Evolutionary conservation across 768 basidiomycete genomes (phyloP).

Genomic region (Pulveroboletus ravenelii): DNA sequence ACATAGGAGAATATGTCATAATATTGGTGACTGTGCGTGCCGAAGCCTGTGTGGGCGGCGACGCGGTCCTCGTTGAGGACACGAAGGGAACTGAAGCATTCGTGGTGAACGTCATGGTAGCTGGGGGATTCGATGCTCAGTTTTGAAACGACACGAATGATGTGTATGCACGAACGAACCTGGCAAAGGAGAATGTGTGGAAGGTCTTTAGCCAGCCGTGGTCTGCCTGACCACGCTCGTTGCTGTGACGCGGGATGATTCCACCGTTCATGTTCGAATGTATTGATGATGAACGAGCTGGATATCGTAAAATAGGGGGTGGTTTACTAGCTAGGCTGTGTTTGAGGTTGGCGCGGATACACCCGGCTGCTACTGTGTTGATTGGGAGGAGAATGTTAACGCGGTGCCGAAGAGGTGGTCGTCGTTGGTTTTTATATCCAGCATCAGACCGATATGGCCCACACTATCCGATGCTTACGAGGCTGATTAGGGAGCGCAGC

Average conservation of each 20-base stretch:
- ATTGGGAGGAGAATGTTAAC: constrained; percentile 3
- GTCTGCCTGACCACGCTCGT: constrained; percentile 67
- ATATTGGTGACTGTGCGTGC: constrained; percentile 75
- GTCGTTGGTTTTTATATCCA: constrained; percentile 17
- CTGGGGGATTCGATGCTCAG: constrained; percentile 23
- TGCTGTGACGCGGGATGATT: constrained; percentile 51
- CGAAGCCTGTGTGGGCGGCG: constrained; percentile 70
- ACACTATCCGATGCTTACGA: background rate
- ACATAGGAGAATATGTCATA: constrained; percentile 93
- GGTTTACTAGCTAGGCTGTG: background rate
- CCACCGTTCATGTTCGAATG: constrained; percentile 20
- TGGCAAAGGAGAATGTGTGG: constrained; percentile 77
- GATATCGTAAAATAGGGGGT: background rate
- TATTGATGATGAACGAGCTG: constrained; percentile 11
- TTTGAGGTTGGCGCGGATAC: background rate
- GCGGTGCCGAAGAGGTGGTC: background rate
- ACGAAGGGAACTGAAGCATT: constrained; percentile 68
- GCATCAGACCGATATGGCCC: background rate
- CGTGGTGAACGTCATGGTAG: constrained; percentile 57
- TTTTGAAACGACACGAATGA: constrained; percentile 12
- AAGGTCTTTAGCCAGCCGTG: constrained; percentile 87
- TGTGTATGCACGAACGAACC: constrained; percentile 35
- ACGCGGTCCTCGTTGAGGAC: constrained; percentile 96
- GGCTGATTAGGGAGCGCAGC: constrained; percentile 9
- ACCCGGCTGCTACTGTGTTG: background rate